Evolutionary conservation across 495 filamentous ascomycete species (phyloP).

Genomic region (Melanomma pulvis-pyrius): DNA sequence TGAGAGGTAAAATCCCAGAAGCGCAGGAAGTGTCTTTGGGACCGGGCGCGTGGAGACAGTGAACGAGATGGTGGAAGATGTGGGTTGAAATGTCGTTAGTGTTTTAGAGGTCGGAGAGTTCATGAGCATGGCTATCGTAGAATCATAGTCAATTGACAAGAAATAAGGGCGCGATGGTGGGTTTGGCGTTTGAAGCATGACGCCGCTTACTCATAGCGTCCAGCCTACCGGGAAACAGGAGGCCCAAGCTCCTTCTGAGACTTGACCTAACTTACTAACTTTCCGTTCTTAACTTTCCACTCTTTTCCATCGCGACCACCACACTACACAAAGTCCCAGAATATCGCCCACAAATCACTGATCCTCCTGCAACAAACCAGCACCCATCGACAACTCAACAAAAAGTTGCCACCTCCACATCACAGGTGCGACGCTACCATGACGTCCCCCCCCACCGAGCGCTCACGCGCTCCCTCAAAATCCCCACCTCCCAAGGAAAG

Average conservation of each 20-base stretch:
- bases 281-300: not conserved
- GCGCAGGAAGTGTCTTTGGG: conserved; percentile 35
- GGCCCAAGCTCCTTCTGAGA: conserved; percentile 8
- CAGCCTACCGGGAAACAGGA: conserved; percentile 15
- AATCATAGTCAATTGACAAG: not conserved
- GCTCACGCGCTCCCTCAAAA: not conserved
- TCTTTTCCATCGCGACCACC: not conserved
- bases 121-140: conserved; percentile 16
- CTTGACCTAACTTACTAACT: not conserved
- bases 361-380: not conserved
- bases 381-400: too few species aligned
- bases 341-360: not conserved
- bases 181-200: not conserved
- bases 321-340: not conserved
- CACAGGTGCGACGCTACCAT: too few species aligned
- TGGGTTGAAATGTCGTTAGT: conserved; percentile 35
- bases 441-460: conserved; percentile 5
- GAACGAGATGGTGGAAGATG: conserved; percentile 42
- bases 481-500: not conserved
- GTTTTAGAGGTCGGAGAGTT: conserved; percentile 26
- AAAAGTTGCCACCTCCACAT: too few species aligned
- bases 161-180: not conserved
- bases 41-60: conserved; percentile 42
- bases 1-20: conserved; percentile 19
- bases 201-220: not conserved